Percentiles rank a stretch among this genome's conserved stretches.
phyloP scores from a whole-genome alignment of 2,329 filamentous ascomycete genomes.

The Pyricularia pennisetigena region DNA sequence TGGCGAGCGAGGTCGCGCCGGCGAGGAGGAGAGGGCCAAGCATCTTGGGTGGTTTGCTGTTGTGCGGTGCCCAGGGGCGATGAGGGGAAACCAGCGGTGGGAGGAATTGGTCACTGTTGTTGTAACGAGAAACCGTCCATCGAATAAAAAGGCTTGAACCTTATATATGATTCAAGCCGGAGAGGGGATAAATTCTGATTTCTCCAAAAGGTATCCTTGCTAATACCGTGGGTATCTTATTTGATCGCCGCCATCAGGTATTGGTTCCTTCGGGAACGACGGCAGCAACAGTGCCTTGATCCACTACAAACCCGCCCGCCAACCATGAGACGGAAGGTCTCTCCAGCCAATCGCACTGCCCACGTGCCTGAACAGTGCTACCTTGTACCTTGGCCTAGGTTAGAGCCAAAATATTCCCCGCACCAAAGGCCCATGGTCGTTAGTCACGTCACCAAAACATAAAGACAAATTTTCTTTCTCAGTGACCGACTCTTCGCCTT shows the following conservation, averaged over 20 bases:
- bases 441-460: not conserved
- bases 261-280: not conserved
- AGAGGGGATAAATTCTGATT: not conserved
- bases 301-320: not conserved
- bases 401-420: not conserved
- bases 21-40: conserved; percentile 1
- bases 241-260: not conserved
- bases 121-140: not conserved
- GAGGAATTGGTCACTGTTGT: not conserved
- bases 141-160: not conserved
- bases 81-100: not conserved
- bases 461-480: not conserved
- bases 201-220: not conserved
- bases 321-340: not conserved
- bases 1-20: not conserved
- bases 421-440: not conserved
- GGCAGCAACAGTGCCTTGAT: not conserved
- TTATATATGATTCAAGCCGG: not conserved
- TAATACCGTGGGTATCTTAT: too few relatives aligned
- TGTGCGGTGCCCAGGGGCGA: not conserved
- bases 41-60: not conserved
- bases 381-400: not conserved
- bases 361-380: not conserved
- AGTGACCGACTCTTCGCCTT: not conserved
- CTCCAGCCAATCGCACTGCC: not conserved